Base-by-base conservation (phyloP, 768 basidiomycete species). In the Podaxis pistillaris region DNA sequence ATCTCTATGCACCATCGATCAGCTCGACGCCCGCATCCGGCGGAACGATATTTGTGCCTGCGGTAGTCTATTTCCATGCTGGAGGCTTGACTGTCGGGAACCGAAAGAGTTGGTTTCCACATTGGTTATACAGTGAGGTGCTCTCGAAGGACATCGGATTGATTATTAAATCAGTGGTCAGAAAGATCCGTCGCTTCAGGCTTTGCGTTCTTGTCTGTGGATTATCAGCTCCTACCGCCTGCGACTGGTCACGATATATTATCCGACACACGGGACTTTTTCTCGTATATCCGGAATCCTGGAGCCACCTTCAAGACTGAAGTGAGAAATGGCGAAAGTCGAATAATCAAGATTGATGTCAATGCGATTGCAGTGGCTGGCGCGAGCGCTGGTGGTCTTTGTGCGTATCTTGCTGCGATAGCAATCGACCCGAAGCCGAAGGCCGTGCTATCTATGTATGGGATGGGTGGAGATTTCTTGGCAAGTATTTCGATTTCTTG, bases 71-170 rank as follows among this genome's bases (percentile, higher is more conserved):
- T 66, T 80, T 78, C 60, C 81, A 80, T 57, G 79, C 85, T 6
- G 88, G 88, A 2, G 87, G 86, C 7, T 71, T 90, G 36, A 81
- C 83, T 0, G 85, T 83, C 15, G 88, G 88, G 0, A 82, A 84
- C 64, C 76, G 82, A 57, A 70, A 68, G 36, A 84, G 82, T 67
- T 89, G 86, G 86, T 84, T 88, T 69, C 88, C 88, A 1, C 64
- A 57, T n/a, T 90, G 89, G 89, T 72, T 90, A 26, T 71, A 80
- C 53, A 78, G 88, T 88, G 59, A 70, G 74, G 71, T 19, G 6
- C 33, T 50, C 28, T 37, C 8, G 2, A 47, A 36, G 46, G 38
- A 15, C 24, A 22, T 15, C 13, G 4, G 9, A 28, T 37, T 41
- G 24, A 12, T 8, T 24, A 11, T 15, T 33, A 2, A 49, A 36